Percentiles rank a stretch among this genome's conserved stretches.
Evolutionary conservation across 306 rosid species (phyloP).

Genomic region (Acacia acuminata): DNA sequence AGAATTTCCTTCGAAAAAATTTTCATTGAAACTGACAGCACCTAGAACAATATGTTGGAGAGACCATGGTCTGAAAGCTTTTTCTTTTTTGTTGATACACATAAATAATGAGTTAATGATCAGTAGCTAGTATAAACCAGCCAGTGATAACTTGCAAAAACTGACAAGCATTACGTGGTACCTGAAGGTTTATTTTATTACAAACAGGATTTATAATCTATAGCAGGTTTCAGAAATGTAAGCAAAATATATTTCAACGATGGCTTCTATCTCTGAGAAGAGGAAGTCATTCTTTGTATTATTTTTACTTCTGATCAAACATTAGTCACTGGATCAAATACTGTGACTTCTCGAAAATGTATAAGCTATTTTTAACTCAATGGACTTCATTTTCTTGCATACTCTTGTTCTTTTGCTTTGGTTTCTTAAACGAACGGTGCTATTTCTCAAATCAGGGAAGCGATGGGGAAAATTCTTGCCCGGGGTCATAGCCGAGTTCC

Average conservation of each 20-base stretch:
- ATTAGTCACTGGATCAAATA: constrained; percentile 27
- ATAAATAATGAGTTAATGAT: constrained; percentile 6
- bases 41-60: constrained; percentile 1
- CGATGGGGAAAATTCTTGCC: constrained; percentile 96
- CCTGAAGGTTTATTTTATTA: not conserved
- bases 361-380: constrained; percentile 5
- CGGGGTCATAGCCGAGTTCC: constrained; percentile 99
- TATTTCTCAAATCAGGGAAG: constrained; percentile 75
- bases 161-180: constrained; percentile 5
- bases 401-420: not conserved
- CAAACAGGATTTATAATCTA: not conserved
- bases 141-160: not conserved
- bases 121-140: not conserved
- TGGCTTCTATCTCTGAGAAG: not conserved
- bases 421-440: not conserved
- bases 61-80: constrained; percentile 12
- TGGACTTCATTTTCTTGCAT: not conserved
- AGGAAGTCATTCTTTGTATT: constrained; percentile 7
- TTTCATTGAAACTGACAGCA: not conserved
- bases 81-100: not conserved
- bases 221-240: not conserved
- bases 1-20: not conserved
- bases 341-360: constrained; percentile 16
- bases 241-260: not conserved
- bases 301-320: constrained; percentile 21